Base-by-base conservation (phyloP, 352 stramenopile species). In the Globisporangium camurandrum region DNA sequence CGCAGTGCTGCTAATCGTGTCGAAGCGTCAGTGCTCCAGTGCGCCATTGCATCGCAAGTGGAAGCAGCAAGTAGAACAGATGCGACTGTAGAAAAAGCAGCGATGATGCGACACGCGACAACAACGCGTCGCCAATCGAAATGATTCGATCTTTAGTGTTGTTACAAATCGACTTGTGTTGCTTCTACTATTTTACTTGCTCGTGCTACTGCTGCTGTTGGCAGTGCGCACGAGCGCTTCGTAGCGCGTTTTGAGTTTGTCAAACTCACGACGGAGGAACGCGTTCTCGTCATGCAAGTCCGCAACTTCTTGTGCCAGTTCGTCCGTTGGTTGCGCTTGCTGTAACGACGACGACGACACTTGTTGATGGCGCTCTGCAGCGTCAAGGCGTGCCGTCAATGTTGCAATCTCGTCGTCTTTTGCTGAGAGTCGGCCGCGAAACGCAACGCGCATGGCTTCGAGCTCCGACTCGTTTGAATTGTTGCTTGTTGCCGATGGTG, bases 271-370 rank as follows among this genome's bases (percentile, higher is more conserved):
- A 4, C 75, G 67, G 24, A 90, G 43, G 30, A 78, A 87, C 28
- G 67, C 46, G 46, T 90, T 90, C 34, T 90, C 75, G 31, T 86
- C 71, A 34, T 80, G 61, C 39, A 86, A 54, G 45, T 88, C 74
- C 20, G 66, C 55, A 11, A 84, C 46, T 23, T 83, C 67, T 33
- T 70, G 62, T 19, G 37, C 53, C 34, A 69, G 50, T 17, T 34
- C 48, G 20, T 45, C 33, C 36, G 16, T 24, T 60, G 48, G 2
- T 53, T n/a, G 24, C 16, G 17, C n/a, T 24, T 53, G 46, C 12
- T 51, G 41, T 11, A n/a, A n/a, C n/a, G n/a, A n/a, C n/a, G n/a
- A n/a, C n/a, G n/a, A n/a, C n/a, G n/a, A n/a, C n/a, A n/a, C n/a
- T n/a, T 50, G 47, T 12, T 42, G 22, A 36, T 22, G 27, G 5